A percentile compares a stretch with the other conserved stretches of the same genome.
These are phyloP conservation scores for Yamadazyma kanchanaburiensis DNA, from an alignment of 1,139 yeast genomes.

Conservation along the genomic window DNA sequence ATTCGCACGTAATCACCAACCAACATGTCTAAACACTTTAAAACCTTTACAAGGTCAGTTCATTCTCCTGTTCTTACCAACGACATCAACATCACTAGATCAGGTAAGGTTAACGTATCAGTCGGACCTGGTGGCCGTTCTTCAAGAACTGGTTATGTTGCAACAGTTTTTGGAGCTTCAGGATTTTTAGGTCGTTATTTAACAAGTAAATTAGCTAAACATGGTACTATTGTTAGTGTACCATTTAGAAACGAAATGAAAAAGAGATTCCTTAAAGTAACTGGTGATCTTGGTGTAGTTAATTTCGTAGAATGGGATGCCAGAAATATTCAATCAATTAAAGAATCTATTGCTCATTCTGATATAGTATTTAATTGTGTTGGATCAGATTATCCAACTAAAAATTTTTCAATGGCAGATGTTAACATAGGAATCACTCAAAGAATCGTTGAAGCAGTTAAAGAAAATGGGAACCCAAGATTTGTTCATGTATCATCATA, in stretches of 20 bases:
- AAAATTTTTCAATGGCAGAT: conserved; percentile 80
- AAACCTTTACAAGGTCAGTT: conserved; percentile 14
- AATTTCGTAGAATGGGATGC: conserved; percentile 82
- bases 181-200: conserved; percentile 79
- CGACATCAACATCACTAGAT: conserved; percentile 72
- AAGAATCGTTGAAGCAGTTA: conserved; percentile 72
- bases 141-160: conserved; percentile 88
- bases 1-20: conserved; percentile 12
- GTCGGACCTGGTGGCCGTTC: conserved; percentile 82
- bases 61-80: conserved; percentile 44
- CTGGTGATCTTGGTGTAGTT: conserved; percentile 87
- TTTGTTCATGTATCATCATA: conserved; percentile 77
- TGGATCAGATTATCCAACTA: conserved; percentile 76
- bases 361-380: conserved; percentile 81
- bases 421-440: conserved; percentile 76
- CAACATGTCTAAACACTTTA: background rate
- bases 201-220: conserved; percentile 70
- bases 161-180: conserved; percentile 82
- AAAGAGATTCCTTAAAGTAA: conserved; percentile 74
- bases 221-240: conserved; percentile 73
- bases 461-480: conserved; percentile 73
- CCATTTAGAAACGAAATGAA: conserved; percentile 82
- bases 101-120: conserved; percentile 69
- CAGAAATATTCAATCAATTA: conserved; percentile 72
- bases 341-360: conserved; percentile 75